These are phyloP conservation scores for Cladosporium oxysporum DNA, from an alignment of 2,329 filamentous ascomycete genomes.

Conservation along the genomic window DNA sequence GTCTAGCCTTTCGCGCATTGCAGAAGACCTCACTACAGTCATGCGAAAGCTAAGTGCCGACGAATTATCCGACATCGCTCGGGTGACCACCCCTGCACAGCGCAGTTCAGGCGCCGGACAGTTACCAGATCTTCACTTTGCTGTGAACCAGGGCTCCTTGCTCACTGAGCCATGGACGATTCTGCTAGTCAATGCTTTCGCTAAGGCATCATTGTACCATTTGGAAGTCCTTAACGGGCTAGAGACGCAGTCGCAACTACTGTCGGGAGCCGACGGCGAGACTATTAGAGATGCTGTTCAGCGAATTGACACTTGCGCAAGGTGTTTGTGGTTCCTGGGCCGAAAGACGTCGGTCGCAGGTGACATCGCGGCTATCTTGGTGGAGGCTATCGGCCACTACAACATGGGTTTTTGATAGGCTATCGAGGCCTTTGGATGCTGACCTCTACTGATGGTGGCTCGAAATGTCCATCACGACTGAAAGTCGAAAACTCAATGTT, in stretches of 20 bases:
- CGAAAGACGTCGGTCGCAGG: constrained; percentile 4
- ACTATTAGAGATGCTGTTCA: not conserved
- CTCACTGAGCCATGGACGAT: constrained; percentile 16
- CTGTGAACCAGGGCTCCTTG: constrained; percentile 11
- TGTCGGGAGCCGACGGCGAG: not conserved
- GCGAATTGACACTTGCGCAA: constrained; percentile 4
- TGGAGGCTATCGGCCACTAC: not conserved
- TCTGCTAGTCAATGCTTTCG: constrained; percentile 9
- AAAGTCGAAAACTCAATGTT: not conserved
- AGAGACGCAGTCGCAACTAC: not conserved
- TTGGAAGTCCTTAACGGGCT: not conserved
- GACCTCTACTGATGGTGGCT: not conserved
- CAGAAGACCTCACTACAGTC: not conserved
- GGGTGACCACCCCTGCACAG: not conserved
- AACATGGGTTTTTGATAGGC: not conserved
- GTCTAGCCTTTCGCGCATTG: not conserved
- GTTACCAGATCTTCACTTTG: constrained; percentile 10
- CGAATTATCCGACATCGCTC: constrained; percentile 8
- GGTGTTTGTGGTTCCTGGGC: constrained; percentile 2
- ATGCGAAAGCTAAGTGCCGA: constrained; percentile 6
- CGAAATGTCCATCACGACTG: not conserved
- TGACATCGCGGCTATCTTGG: not conserved
- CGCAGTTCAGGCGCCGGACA: not conserved
- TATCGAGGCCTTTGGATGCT: not conserved
- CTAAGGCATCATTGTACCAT: not conserved